Conservation (phyloP, 176 grass and related monocot genomes). For the Carex parvula region DNA sequence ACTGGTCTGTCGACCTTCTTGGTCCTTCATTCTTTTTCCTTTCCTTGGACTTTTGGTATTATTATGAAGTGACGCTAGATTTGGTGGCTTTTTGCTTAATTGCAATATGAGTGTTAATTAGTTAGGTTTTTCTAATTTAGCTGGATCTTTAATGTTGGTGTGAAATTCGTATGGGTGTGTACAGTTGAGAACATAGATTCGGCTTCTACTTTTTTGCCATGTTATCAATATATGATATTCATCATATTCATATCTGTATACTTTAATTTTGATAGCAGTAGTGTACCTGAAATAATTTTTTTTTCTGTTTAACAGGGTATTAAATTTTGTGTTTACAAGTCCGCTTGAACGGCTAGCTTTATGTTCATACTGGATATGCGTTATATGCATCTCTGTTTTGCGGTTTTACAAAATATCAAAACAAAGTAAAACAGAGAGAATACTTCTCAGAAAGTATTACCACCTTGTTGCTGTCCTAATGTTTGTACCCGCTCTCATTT, state of each 20-base stretch:
- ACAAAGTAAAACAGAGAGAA: slow-evolving; percentile 72
- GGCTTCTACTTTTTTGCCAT: background rate
- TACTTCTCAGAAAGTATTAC: slow-evolving; percentile 91
- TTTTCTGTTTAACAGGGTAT: slow-evolving; percentile 55
- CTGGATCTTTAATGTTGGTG: background rate
- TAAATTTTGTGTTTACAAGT: slow-evolving; percentile 66
- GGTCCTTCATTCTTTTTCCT: background rate
- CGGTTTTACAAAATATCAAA: slow-evolving; percentile 89
- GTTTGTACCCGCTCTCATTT: slow-evolving; percentile 86
- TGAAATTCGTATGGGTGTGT: background rate
- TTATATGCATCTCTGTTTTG: slow-evolving; percentile 67
- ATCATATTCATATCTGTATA: background rate
- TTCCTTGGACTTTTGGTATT: background rate
- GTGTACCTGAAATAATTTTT: background rate
- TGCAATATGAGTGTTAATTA: background rate
- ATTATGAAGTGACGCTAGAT: background rate
- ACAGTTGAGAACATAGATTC: background rate
- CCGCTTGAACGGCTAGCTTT: slow-evolving; percentile 56
- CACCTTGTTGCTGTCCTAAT: slow-evolving; percentile 90
- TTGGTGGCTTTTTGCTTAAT: background rate
- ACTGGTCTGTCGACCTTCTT: background rate
- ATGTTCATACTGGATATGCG: slow-evolving; percentile 86
- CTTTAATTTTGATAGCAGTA: background rate
- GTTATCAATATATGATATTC: background rate
- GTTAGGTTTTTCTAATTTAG: background rate